Evolutionary conservation across 1,139 yeast genomes (phyloP).

Genomic region (Suhomyces bribrorum): DNA sequence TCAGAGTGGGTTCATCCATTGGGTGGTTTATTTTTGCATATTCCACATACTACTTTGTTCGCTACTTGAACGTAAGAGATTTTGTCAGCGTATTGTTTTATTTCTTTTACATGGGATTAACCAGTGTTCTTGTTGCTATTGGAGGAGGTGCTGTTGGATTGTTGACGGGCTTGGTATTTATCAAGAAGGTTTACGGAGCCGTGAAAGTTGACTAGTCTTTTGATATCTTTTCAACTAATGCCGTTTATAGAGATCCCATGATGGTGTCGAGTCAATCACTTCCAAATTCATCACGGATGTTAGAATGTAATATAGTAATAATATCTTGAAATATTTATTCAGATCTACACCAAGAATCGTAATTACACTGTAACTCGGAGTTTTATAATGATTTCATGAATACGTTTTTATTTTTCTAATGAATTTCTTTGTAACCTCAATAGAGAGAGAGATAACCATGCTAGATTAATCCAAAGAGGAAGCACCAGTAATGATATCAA

Average conservation of each 20-base stretch:
- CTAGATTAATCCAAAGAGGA: constrained; percentile 80
- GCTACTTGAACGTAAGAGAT: constrained; percentile 59
- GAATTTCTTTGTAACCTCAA: background rate
- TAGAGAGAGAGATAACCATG: constrained; percentile 2
- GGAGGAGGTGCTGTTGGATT: constrained; percentile 80
- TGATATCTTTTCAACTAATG: too few relatives aligned
- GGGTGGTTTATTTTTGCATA: constrained; percentile 71
- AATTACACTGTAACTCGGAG: too few relatives aligned
- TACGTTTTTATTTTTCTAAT: constrained; percentile 10
- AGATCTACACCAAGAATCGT: too few relatives aligned
- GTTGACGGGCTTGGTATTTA: constrained; percentile 61
- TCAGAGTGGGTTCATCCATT: constrained; percentile 69
- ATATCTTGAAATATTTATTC: too few relatives aligned
- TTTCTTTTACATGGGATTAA: constrained; percentile 69
- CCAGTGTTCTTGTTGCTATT: constrained; percentile 62
- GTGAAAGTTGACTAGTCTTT: constrained; percentile 59
- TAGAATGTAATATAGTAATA: too few relatives aligned
- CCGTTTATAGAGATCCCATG: too few relatives aligned
- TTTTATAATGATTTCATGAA: constrained; percentile 7
- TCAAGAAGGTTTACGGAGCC: constrained; percentile 57
- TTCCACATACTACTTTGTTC: constrained; percentile 65
- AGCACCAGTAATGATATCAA: constrained; percentile 99
- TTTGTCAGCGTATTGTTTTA: constrained; percentile 70
- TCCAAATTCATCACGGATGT: too few relatives aligned
- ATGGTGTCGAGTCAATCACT: too few relatives aligned